A percentile compares a stretch with the other conserved stretches of the same genome.
Evolutionary conservation across 106 monocot species (phyloP).

Genomic region (Allium sativum): DNA sequence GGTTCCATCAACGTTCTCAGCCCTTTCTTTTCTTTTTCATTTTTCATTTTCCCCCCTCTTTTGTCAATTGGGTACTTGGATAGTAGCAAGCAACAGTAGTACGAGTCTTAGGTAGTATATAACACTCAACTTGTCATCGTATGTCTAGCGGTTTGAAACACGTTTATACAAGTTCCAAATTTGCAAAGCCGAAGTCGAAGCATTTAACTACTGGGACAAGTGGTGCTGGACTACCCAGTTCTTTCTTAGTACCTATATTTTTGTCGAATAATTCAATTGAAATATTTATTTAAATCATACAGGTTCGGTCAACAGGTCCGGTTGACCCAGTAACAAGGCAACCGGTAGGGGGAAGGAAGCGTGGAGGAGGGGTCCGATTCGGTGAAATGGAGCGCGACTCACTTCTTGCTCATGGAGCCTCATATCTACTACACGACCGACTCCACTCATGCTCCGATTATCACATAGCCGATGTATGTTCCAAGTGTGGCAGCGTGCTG

Average conservation of each 20-base stretch:
- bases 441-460: constrained; percentile 93
- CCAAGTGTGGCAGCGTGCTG: constrained; percentile 74
- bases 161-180: background rate
- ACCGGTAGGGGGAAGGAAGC: constrained; percentile 82
- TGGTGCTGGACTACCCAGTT: background rate
- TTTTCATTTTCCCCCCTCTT: background rate
- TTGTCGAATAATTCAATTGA: too few relatives aligned
- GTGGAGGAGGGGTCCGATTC: constrained; percentile 97
- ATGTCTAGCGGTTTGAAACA: too few relatives aligned
- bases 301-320: constrained; percentile 85
- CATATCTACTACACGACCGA: constrained; percentile 84
- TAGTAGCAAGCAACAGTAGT: background rate
- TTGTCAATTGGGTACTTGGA: background rate
- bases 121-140: background rate
- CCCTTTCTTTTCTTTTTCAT: background rate
- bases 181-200: background rate
- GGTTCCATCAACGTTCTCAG: background rate
- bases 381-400: constrained; percentile 99
- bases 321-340: constrained; percentile 81
- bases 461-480: constrained; percentile 89
- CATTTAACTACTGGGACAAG: too few relatives aligned
- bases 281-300: background rate
- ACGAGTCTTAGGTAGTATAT: background rate
- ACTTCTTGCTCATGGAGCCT: constrained; percentile 82
- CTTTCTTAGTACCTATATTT: background rate